phyloP scores from a whole-genome alignment of 139 green algal species.

The Zygnema cylindricum region DNA sequence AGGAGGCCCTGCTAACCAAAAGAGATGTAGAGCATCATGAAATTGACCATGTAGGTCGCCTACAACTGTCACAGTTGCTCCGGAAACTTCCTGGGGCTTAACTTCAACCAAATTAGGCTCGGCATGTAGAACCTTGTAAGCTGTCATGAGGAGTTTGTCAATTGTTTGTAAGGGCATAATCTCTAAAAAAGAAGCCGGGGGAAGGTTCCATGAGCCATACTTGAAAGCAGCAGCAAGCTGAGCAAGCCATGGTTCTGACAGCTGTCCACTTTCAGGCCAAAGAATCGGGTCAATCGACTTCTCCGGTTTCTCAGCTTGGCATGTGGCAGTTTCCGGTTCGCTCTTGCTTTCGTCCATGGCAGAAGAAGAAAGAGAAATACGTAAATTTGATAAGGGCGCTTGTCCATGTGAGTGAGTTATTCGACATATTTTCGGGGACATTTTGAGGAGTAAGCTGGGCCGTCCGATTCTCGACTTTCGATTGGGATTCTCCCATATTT shows the following conservation, averaged over 20 bases:
- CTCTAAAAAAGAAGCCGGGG: slow-evolving; percentile 18
- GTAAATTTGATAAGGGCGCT: too few species aligned
- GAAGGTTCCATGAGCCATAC: background rate
- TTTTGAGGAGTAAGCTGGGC: too few species aligned
- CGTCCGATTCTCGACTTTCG: too few species aligned
- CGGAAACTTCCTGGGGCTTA: background rate
- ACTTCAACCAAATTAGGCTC: slow-evolving; percentile 26
- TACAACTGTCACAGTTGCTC: slow-evolving; percentile 60
- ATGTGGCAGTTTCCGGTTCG: too few species aligned
- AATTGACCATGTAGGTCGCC: slow-evolving; percentile 99
- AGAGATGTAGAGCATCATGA: slow-evolving; percentile 95
- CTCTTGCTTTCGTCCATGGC: too few species aligned
- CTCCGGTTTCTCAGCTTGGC: too few species aligned
- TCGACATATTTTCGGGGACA: too few species aligned
- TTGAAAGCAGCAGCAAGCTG: background rate
- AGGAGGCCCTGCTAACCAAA: slow-evolving; percentile 76
- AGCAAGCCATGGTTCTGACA: background rate
- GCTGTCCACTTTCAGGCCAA: background rate
- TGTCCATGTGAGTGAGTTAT: too few species aligned
- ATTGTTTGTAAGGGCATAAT: background rate
- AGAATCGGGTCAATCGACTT: too few species aligned
- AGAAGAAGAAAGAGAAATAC: too few species aligned
- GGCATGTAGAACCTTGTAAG: slow-evolving; percentile 21
- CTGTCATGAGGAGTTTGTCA: slow-evolving; percentile 1
- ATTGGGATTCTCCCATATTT: too few species aligned